Evolutionary conservation across 768 basidiomycete species (phyloP).

Genomic region (Trametes punicea): DNA sequence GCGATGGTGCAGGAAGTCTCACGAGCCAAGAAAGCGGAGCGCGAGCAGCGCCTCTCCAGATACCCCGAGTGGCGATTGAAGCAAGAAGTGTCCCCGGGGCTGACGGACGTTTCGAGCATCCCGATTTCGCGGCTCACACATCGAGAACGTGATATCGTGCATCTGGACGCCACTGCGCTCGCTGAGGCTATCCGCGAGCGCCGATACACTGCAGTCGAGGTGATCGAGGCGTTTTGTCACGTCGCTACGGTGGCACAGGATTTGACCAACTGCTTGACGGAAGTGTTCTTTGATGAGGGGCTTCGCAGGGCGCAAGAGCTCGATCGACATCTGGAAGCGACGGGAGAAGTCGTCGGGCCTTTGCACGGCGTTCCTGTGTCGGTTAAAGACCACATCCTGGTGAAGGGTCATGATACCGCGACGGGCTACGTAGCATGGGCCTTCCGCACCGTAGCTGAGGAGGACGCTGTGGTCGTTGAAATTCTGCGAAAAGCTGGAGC

Average conservation of each 20-base stretch:
- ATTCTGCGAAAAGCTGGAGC: constrained; percentile 65
- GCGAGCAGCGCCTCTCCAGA: constrained; percentile 25
- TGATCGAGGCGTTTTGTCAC: constrained; percentile 35
- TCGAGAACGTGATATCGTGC: constrained; percentile 32
- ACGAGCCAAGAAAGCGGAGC: constrained; percentile 26
- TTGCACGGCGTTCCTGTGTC: constrained; percentile 81
- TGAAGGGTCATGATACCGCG: constrained; percentile 61
- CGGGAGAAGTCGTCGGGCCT: constrained; percentile 58
- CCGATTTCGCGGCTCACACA: constrained; percentile 29
- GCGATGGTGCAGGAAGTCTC: constrained; percentile 19
- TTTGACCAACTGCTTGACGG: constrained; percentile 76
- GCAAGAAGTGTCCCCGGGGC: constrained; percentile 15
- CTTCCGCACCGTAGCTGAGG: constrained; percentile 50
- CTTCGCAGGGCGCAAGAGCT: constrained; percentile 56
- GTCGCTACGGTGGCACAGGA: constrained; percentile 50
- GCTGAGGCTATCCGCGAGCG: constrained; percentile 26
- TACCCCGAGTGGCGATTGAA: constrained; percentile 30
- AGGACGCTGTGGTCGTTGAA: constrained; percentile 42
- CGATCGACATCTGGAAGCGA: constrained; percentile 61
- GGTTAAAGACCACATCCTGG: constrained; percentile 67
- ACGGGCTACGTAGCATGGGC: constrained; percentile 75
- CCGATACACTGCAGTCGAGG: constrained; percentile 34
- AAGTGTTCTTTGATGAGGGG: constrained; percentile 75
- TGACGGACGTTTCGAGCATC: constrained; percentile 29
- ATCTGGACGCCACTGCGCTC: constrained; percentile 35